Percentiles rank a stretch among this genome's conserved stretches.
Conservation (phyloP, 305 asterid genomes). For the Fraxinus greggii region DNA sequence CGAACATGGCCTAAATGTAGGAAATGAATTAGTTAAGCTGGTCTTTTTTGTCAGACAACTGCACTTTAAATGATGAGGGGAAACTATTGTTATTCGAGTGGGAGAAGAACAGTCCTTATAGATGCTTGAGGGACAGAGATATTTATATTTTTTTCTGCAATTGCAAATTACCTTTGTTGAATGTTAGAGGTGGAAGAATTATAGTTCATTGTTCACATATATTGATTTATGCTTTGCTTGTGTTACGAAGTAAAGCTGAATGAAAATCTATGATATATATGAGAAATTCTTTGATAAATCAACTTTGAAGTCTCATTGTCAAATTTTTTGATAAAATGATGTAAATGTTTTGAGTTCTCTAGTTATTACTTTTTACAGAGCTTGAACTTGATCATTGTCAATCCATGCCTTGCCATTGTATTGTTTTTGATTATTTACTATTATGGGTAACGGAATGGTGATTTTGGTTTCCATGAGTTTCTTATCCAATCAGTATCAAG, state of each 20-base stretch:
- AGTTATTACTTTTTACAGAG: not conserved
- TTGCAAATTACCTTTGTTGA: not conserved
- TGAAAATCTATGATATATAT: not conserved
- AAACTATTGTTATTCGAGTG: not conserved
- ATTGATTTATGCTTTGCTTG: not conserved
- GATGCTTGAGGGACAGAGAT: not conserved
- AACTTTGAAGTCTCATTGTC: not conserved
- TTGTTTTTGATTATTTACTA: not conserved
- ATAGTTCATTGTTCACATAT: not conserved
- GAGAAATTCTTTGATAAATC: not conserved
- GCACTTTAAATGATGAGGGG: too few species aligned
- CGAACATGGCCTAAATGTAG: too few species aligned
- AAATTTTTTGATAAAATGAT: not conserved
- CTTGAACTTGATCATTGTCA: constrained; percentile 4
- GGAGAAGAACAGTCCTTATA: not conserved
- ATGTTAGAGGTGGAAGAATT: not conserved
- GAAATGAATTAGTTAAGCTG: not conserved
- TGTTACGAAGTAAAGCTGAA: not conserved
- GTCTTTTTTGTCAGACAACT: not conserved
- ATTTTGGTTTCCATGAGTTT: not conserved
- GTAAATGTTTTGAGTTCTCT: not conserved
- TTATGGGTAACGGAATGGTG: not conserved
- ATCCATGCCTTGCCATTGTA: not conserved
- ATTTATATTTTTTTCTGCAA: not conserved
- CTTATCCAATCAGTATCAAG: not conserved